A percentile compares a stretch with the other conserved stretches of the same genome.
These are phyloP conservation scores for Fusarium sterilihyphosum DNA, from an alignment of 2,329 filamentous ascomycete species.

Conservation along the genomic window DNA sequence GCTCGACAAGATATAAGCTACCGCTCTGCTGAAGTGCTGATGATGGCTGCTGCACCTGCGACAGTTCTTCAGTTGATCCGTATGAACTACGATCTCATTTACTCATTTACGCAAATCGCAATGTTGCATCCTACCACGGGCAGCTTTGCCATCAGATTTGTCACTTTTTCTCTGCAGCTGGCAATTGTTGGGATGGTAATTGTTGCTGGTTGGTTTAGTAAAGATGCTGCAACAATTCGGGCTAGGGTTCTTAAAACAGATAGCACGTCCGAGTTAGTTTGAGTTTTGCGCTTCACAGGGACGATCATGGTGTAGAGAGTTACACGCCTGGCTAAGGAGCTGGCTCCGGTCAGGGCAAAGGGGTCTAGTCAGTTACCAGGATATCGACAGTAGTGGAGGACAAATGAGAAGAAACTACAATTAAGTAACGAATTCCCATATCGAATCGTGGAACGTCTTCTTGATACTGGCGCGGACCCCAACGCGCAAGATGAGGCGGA, in stretches of 20 bases:
- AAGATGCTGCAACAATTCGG: neutral
- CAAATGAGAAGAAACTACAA: neutral
- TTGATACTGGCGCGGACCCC: neutral
- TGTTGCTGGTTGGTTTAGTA: neutral
- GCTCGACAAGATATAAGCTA: neutral
- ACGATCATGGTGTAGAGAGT: too few relatives aligned
- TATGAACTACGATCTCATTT: neutral
- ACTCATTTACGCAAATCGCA: neutral
- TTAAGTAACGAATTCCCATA: fast-evolving
- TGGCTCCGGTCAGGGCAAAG: neutral
- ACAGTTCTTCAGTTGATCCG: neutral
- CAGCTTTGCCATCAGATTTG: neutral
- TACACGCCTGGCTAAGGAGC: neutral
- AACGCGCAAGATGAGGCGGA: neutral
- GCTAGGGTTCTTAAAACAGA: neutral
- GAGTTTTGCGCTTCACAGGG: fast-evolving
- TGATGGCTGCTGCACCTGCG: neutral
- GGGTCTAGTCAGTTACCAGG: fast-evolving
- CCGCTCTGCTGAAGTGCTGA: neutral
- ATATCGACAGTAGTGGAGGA: neutral
- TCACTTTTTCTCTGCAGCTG: neutral
- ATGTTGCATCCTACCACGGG: neutral
- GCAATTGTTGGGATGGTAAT: neutral
- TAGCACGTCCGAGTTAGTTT: neutral
- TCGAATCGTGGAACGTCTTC: fast-evolving